A percentile compares a stretch with the other conserved stretches of the same genome.
These are phyloP conservation scores for Vigna nakashimae DNA, from an alignment of 306 rosid species.

Conservation along the genomic window DNA sequence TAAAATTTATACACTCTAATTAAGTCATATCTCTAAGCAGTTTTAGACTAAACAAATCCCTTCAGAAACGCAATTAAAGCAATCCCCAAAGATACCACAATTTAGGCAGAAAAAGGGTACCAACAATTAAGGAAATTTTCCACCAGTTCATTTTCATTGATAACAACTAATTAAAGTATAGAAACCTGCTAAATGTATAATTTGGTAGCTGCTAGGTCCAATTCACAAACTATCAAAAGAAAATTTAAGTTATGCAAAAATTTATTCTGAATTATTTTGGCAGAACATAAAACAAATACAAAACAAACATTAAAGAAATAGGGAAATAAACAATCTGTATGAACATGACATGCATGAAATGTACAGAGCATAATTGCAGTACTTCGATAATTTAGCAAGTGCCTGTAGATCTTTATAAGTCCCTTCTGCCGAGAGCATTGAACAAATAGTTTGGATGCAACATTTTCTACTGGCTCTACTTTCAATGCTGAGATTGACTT, in stretches of 20 bases:
- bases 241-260: constrained; percentile 1
- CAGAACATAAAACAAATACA: constrained; percentile 31
- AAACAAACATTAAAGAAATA: constrained; percentile 21
- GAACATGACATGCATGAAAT: constrained; percentile 39
- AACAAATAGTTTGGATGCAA: constrained; percentile 91
- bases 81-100: not conserved
- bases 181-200: constrained; percentile 21
- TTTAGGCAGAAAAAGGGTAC: not conserved
- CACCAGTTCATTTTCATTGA: constrained; percentile 6
- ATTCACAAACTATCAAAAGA: constrained; percentile 15
- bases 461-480: constrained; percentile 92
- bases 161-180: constrained; percentile 2
- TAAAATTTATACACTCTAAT: not conserved
- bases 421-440: constrained; percentile 99
- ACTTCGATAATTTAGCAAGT: constrained; percentile 93
- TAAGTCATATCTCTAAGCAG: not conserved
- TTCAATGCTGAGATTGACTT: constrained; percentile 87
- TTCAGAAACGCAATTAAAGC: not conserved
- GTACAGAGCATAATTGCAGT: constrained; percentile 41
- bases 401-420: constrained; percentile 94
- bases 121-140: not conserved
- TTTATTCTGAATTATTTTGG: constrained; percentile 27
- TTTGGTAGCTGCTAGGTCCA: constrained; percentile 32
- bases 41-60: not conserved
- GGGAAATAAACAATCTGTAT: constrained; percentile 30